Conservation (phyloP, 805 yeast species). For the Komagataella kurtzmanii region DNA sequence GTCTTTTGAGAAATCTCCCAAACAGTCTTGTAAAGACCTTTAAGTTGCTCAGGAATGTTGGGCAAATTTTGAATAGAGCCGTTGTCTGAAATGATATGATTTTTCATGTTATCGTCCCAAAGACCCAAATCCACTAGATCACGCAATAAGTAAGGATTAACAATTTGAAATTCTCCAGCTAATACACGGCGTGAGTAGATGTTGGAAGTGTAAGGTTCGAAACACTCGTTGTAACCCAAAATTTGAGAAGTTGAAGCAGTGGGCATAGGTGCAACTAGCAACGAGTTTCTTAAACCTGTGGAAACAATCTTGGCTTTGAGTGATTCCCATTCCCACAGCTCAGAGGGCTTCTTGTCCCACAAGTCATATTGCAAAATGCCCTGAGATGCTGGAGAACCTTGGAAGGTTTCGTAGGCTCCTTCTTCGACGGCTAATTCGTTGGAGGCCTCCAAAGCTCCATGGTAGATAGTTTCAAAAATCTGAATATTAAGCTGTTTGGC, state of each 20-base stretch:
- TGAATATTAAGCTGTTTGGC: slow-evolving; percentile 44
- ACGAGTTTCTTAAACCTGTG: slow-evolving; percentile 43
- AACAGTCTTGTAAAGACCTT: slow-evolving; percentile 63
- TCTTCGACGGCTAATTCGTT: slow-evolving; percentile 36
- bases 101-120: slow-evolving; percentile 46
- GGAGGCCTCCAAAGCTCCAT: slow-evolving; percentile 45
- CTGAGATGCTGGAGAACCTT: slow-evolving; percentile 47
- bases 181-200: slow-evolving; percentile 50
- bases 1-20: slow-evolving; percentile 91
- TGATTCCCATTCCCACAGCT: slow-evolving; percentile 45
- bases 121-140: slow-evolving; percentile 46
- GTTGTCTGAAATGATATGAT: slow-evolving; percentile 38
- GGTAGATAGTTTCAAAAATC: slow-evolving; percentile 49
- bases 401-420: slow-evolving; percentile 35
- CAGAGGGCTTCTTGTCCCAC: slow-evolving; percentile 47
- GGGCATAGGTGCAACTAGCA: slow-evolving; percentile 54
- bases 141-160: slow-evolving; percentile 42
- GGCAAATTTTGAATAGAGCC: slow-evolving; percentile 45
- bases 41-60: slow-evolving; percentile 38
- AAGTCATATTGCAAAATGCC: slow-evolving; percentile 44
- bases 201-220: slow-evolving; percentile 51
- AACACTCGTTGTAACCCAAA: slow-evolving; percentile 48
- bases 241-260: slow-evolving; percentile 57
- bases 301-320: slow-evolving; percentile 33
- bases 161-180: slow-evolving; percentile 54